Evolutionary conservation across 345 rosid species (phyloP).

Genomic region (Pistacia atlantica): DNA sequence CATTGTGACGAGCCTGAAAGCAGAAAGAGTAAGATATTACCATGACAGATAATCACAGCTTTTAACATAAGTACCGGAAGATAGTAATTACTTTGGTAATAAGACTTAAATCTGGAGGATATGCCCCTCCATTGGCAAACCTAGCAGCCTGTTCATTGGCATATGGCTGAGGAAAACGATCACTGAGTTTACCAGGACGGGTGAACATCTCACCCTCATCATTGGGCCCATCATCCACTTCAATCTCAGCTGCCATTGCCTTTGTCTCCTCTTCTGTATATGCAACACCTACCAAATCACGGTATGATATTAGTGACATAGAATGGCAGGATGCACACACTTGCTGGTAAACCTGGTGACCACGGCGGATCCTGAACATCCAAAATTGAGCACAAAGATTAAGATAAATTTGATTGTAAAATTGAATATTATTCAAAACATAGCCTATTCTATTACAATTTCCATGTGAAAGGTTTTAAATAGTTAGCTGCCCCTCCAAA

Average conservation of each 20-base stretch:
- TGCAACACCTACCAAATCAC: constrained; percentile 97
- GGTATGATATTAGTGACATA: constrained; percentile 91
- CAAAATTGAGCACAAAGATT: constrained; percentile 24
- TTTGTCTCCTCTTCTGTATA: constrained; percentile 97
- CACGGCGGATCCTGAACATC: constrained; percentile 90
- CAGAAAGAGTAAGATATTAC: constrained; percentile 14
- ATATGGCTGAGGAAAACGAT: constrained; percentile 93
- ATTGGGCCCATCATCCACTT: constrained; percentile 98
- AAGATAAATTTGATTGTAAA: not conserved
- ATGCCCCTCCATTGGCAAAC: constrained; percentile 99
- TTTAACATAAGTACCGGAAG: constrained; percentile 10
- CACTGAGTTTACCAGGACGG: constrained; percentile 98
- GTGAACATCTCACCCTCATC: constrained; percentile 99
- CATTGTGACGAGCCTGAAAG: constrained; percentile 96
- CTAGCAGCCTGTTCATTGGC: constrained; percentile 93
- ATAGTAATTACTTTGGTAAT: constrained; percentile 77
- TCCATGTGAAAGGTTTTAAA: not conserved
- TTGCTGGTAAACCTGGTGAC: constrained; percentile 96
- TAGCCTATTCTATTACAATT: not conserved
- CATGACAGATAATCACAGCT: constrained; percentile 1
- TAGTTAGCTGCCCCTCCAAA: not conserved
- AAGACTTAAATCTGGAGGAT: constrained; percentile 99
- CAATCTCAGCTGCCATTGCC: constrained; percentile 99
- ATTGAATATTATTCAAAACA: not conserved
- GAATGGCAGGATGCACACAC: constrained; percentile 99